Conservation (phyloP, 768 basidiomycete species). For the Collybia nuda region DNA sequence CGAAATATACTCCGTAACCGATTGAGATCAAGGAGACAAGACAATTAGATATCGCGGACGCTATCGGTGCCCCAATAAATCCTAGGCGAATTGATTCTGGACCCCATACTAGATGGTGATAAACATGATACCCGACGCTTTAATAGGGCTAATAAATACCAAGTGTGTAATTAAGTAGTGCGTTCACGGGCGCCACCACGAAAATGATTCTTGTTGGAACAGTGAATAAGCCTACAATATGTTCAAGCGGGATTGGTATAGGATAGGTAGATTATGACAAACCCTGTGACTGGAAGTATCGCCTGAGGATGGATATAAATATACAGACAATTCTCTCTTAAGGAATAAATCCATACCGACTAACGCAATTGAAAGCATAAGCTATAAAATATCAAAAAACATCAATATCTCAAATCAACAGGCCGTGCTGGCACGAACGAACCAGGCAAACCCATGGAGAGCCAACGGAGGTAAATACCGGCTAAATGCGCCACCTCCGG, state of each 20-base stretch:
- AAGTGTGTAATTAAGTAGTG: constrained; percentile 76
- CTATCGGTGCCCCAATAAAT: constrained; percentile 89
- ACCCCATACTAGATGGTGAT: constrained; percentile 63
- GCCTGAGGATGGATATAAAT: constrained; percentile 29
- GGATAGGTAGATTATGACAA: neutral
- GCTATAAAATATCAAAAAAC: constrained; percentile 24
- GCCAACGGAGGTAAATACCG: constrained; percentile 69
- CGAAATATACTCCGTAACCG: constrained; percentile 58
- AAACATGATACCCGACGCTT: neutral
- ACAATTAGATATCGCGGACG: constrained; percentile 85
- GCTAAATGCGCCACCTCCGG: constrained; percentile 81
- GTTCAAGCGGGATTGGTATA: neutral
- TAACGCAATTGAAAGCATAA: constrained; percentile 49
- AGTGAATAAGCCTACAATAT: constrained; percentile 64
- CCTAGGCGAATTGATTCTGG: constrained; percentile 75
- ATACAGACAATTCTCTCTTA: neutral
- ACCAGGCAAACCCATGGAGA: constrained; percentile 76
- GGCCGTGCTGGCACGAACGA: constrained; percentile 8
- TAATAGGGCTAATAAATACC: constrained; percentile 40
- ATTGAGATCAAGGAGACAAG: constrained; percentile 63
- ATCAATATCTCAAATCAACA: neutral
- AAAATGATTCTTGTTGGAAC: constrained; percentile 83
- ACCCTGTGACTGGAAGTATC: constrained; percentile 87
- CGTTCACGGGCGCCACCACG: constrained; percentile 82
- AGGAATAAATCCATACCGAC: constrained; percentile 27